A percentile compares a stretch with the other conserved stretches of the same genome.
Conservation (phyloP, 1,284 basidiomycete species). For the Pterula multifida region DNA sequence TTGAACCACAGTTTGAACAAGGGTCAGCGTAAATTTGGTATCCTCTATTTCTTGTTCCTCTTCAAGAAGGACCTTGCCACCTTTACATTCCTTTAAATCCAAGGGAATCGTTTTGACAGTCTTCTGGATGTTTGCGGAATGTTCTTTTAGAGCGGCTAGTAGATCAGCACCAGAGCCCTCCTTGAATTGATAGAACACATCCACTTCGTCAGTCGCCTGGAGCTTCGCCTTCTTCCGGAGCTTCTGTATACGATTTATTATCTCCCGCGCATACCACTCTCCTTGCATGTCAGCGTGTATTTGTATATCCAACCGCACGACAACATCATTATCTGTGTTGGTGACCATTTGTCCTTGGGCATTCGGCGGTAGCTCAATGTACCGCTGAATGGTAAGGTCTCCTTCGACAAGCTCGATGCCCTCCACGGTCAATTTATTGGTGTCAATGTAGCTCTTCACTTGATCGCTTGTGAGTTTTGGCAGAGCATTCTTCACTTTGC, state of each 20-base stretch:
- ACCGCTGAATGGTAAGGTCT: constrained; percentile 85
- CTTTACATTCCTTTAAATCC: constrained; percentile 42
- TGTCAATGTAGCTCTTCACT: constrained; percentile 70
- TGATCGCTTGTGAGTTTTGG: constrained; percentile 74
- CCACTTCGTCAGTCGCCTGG: constrained; percentile 89
- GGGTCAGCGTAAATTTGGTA: constrained; percentile 62
- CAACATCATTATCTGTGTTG: constrained; percentile 91
- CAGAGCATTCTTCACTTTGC: constrained; percentile 82
- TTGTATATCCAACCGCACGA: constrained; percentile 84
- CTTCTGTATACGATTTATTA: constrained; percentile 93
- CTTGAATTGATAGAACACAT: constrained; percentile 82
- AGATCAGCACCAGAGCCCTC: constrained; percentile 57
- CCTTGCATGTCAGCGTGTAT: constrained; percentile 79
- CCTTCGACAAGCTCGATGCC: constrained; percentile 86
- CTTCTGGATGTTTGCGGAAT: constrained; percentile 65
- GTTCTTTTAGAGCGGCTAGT: constrained; percentile 56
- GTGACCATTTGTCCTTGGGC: constrained; percentile 64
- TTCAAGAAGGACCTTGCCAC: constrained; percentile 39
- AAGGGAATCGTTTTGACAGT: constrained; percentile 67
- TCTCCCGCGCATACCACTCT: constrained; percentile 83
- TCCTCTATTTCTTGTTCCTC: constrained; percentile 86
- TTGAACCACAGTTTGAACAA: constrained; percentile 29
- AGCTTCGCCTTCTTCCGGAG: constrained; percentile 92
- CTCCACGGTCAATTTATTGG: constrained; percentile 76
- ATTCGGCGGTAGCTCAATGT: constrained; percentile 66